These are phyloP conservation scores for Candida sp. DNA, from an alignment of 1,139 yeast species.

Conservation along the genomic window DNA sequence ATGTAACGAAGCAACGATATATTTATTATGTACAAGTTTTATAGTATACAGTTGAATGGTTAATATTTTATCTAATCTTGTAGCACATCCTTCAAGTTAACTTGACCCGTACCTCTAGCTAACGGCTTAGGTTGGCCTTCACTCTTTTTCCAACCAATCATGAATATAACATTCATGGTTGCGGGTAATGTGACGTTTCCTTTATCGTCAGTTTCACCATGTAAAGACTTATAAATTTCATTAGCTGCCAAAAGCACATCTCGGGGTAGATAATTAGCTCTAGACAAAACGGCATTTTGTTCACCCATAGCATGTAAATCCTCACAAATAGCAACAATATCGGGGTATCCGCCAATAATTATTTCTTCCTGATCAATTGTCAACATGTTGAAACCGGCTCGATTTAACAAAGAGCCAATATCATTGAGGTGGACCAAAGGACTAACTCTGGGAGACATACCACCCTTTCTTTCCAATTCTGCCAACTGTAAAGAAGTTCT, in stretches of 20 bases:
- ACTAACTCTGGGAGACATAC: constrained; percentile 76
- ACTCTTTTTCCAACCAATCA: constrained; percentile 89
- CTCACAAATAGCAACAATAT: constrained; percentile 59
- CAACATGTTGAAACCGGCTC: constrained; percentile 75
- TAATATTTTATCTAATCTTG: constrained; percentile 4
- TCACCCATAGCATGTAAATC: constrained; percentile 87
- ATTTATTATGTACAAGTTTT: not conserved
- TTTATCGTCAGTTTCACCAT: constrained; percentile 56
- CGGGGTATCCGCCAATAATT: constrained; percentile 76
- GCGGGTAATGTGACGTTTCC: constrained; percentile 49
- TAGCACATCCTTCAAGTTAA: constrained; percentile 63
- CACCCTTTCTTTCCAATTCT: constrained; percentile 76
- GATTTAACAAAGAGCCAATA: constrained; percentile 66
- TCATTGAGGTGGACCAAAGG: constrained; percentile 81
- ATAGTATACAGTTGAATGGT: no score
- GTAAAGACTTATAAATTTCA: constrained; percentile 68
- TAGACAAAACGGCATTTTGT: constrained; percentile 62
- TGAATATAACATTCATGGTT: constrained; percentile 71
- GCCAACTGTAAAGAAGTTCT: constrained; percentile 80
- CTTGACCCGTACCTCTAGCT: constrained; percentile 67
- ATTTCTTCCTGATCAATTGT: constrained; percentile 87
- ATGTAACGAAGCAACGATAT: not conserved
- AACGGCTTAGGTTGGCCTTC: constrained; percentile 69
- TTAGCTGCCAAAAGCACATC: constrained; percentile 74
- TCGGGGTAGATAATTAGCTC: constrained; percentile 54